Conservation (phyloP, 805 yeast genomes). For the Wickerhamiella cacticola region DNA sequence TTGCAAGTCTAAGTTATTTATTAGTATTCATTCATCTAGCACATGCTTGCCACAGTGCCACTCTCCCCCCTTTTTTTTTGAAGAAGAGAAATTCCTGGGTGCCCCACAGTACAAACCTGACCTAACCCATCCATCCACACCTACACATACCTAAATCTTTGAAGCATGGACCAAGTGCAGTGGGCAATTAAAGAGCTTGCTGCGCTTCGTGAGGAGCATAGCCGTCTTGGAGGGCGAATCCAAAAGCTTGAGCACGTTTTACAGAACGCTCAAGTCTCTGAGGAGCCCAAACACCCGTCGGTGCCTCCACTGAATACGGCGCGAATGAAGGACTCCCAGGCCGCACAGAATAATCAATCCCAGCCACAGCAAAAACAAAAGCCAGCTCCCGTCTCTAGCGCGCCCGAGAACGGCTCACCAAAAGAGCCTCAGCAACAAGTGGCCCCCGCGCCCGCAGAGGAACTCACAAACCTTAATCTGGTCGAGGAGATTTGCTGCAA, state of each 20-base stretch:
- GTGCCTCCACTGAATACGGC: conserved; percentile 11
- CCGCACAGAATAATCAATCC: not conserved
- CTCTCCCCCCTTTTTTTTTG: not conserved
- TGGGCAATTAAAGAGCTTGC: conserved; percentile 10
- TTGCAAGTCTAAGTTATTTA: too few species aligned
- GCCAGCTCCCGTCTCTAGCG: not conserved
- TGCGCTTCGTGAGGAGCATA: conserved; percentile 7
- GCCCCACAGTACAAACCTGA: conserved; percentile 6
- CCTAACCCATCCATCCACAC: conserved; percentile 8
- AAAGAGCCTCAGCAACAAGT: not conserved
- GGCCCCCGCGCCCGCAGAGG: not conserved
- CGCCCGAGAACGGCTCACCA: not conserved
- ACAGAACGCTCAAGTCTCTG: not conserved
- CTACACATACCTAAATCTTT: not conserved
- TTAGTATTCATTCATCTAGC: not conserved
- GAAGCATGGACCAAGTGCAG: conserved; percentile 8
- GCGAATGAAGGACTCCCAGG: conserved; percentile 1
- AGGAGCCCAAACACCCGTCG: not conserved
- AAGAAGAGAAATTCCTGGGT: not conserved
- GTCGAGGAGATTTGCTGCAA: conserved; percentile 2
- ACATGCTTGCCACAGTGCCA: too few species aligned
- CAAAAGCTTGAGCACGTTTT: not conserved
- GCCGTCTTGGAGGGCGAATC: conserved; percentile 1
- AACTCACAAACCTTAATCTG: not conserved
- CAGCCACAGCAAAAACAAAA: not conserved